Percentiles rank a stretch among this genome's conserved stretches.
Evolutionary conservation across 1,139 yeast genomes (phyloP).

Genomic region (Kodamaea anthophila): DNA sequence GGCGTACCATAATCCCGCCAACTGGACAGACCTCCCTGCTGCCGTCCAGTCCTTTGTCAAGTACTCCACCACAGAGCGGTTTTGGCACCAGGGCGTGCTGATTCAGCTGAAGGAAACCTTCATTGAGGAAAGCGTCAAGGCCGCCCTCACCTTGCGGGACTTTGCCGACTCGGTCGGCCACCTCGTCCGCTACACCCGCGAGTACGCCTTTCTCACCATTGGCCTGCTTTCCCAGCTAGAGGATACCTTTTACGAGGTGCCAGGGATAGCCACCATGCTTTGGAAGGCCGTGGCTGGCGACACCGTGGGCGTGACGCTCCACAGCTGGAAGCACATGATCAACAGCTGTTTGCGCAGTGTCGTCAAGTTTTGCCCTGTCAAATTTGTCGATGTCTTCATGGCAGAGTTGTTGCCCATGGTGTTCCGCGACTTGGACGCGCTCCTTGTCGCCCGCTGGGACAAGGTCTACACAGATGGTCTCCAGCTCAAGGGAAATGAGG

Average conservation of each 20-base stretch:
- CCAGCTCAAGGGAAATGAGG: slow-evolving; percentile 61
- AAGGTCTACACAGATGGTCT: slow-evolving; percentile 64
- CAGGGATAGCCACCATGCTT: slow-evolving; percentile 65
- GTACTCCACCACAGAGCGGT: slow-evolving; percentile 84
- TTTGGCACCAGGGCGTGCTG: slow-evolving; percentile 98
- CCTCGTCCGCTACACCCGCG: slow-evolving; percentile 89
- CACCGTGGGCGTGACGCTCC: slow-evolving; percentile 80
- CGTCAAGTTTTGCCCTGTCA: slow-evolving; percentile 80
- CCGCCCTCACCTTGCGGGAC: slow-evolving; percentile 88
- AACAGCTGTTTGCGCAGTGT: slow-evolving; percentile 83
- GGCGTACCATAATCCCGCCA: slow-evolving; percentile 88
- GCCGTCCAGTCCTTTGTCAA: slow-evolving; percentile 88
- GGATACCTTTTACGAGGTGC: slow-evolving; percentile 81
- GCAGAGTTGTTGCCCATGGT: slow-evolving; percentile 71
- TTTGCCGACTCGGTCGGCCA: slow-evolving; percentile 99
- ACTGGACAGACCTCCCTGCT: slow-evolving; percentile 81
- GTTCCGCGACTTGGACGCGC: slow-evolving; percentile 63
- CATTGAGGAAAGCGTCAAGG: slow-evolving; percentile 89
- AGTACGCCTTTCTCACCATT: slow-evolving; percentile 85
- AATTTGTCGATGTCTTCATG: slow-evolving; percentile 64
- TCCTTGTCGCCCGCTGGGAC: slow-evolving; percentile 71
- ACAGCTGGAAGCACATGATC: slow-evolving; percentile 96
- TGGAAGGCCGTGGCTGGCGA: slow-evolving; percentile 89
- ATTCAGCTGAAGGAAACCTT: slow-evolving; percentile 92
- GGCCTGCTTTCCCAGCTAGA: slow-evolving; percentile 89